phyloP scores from a whole-genome alignment of 163 green algal genomes.

The Coccomyxa subellipsoidea region DNA sequence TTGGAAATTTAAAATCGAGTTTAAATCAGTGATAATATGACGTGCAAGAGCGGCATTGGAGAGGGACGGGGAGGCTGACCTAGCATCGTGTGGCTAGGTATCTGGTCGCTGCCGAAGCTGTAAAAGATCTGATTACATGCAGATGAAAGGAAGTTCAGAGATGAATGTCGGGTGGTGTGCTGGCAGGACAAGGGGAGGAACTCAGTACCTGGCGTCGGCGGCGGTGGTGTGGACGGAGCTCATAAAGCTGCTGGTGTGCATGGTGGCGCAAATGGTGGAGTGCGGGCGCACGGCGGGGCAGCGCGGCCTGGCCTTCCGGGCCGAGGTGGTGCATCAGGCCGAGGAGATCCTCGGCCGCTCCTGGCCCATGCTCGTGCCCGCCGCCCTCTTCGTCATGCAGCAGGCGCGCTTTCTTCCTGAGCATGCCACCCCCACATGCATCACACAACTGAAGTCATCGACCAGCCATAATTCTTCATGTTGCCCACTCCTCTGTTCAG shows the following conservation, averaged over 20 bases:
- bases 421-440: too few species aligned
- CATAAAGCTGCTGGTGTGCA: conserved; percentile 57
- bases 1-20: too few species aligned
- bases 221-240: conserved; percentile 56
- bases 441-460: too few species aligned
- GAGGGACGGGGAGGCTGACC: too few species aligned
- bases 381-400: conserved; percentile 62
- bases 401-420: conserved; percentile 25
- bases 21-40: too few species aligned
- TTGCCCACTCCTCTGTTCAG: too few species aligned
- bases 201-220: conserved; percentile 52
- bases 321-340: conserved; percentile 14
- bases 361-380: conserved; percentile 54
- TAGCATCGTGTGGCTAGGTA: too few species aligned
- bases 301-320: conserved; percentile 1
- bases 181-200: conserved; percentile 30
- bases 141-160: neutral
- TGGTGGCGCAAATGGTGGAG: conserved; percentile 26
- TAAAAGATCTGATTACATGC: too few species aligned
- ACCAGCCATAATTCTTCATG: too few species aligned
- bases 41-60: too few species aligned
- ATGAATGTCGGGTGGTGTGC: neutral
- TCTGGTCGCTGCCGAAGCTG: too few species aligned
- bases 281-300: neutral
- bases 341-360: conserved; percentile 26